Percentiles rank a stretch among this genome's conserved stretches.
Conservation (phyloP, 2,329 filamentous ascomycete species). For the Hysterium pulicare region DNA sequence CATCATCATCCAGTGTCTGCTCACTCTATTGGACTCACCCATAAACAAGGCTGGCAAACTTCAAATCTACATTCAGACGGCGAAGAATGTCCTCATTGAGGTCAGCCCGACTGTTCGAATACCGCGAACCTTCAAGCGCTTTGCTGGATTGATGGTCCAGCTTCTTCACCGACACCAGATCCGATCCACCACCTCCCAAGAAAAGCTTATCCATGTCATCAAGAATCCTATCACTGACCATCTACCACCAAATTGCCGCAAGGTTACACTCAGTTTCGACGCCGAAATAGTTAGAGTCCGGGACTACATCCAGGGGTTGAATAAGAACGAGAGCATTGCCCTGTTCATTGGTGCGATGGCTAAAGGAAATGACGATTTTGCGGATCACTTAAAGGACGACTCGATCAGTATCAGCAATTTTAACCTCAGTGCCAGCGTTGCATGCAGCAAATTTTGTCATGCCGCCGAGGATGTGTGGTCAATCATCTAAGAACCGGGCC, state of each 20-base stretch:
- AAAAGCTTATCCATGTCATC: constrained; percentile 96
- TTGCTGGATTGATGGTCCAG: constrained; percentile 98
- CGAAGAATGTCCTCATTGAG: constrained; percentile 95
- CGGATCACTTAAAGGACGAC: constrained; percentile 90
- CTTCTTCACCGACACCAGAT: constrained; percentile 93
- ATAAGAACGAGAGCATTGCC: constrained; percentile 85
- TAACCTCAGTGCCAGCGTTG: constrained; percentile 93
- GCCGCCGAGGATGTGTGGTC: constrained; percentile 96
- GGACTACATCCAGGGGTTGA: constrained; percentile 80
- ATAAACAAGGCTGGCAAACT: constrained; percentile 98
- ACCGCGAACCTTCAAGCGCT: constrained; percentile 96
- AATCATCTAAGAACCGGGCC: constrained; percentile 62
- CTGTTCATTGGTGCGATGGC: constrained; percentile 99
- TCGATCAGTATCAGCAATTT: constrained; percentile 98
- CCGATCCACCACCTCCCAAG: constrained; percentile 91
- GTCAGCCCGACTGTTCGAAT: constrained; percentile 98
- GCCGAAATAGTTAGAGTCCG: constrained; percentile 80
- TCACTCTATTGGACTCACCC: constrained; percentile 94
- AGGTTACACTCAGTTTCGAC: constrained; percentile 95
- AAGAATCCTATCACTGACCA: constrained; percentile 98
- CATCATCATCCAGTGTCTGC: constrained; percentile 82
- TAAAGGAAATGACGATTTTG: constrained; percentile 93
- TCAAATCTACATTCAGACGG: constrained; percentile 98
- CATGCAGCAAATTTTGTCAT: constrained; percentile 99
- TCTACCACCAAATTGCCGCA: constrained; percentile 92